phyloP scores from a whole-genome alignment of 805 yeast genomes.

The Clavispora santaluciae region DNA sequence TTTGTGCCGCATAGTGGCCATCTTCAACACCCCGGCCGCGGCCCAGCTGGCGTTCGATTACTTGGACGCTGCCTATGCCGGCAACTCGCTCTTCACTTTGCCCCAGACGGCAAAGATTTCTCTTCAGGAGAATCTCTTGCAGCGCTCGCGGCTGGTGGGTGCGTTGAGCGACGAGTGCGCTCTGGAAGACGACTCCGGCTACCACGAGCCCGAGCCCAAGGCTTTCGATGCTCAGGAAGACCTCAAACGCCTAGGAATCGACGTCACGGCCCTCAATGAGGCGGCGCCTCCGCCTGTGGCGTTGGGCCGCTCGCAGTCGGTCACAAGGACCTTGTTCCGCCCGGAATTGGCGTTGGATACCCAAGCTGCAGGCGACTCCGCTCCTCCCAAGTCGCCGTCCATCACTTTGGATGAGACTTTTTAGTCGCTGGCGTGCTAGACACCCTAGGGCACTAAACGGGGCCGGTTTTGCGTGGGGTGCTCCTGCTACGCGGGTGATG shows the following conservation, averaged over 20 bases:
- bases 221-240: slow-evolving; percentile 25
- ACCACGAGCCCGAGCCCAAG: slow-evolving; percentile 34
- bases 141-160: slow-evolving; percentile 30
- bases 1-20: slow-evolving; percentile 32
- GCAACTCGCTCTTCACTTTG: slow-evolving; percentile 2
- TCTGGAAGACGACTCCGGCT: slow-evolving; percentile 16
- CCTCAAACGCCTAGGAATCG: slow-evolving; percentile 29
- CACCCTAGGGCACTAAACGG: too few relatives aligned
- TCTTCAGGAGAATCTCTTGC: slow-evolving; percentile 35
- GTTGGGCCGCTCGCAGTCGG: slow-evolving; percentile 20
- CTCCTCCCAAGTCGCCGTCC: slow-evolving; percentile 25
- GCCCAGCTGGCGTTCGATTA: slow-evolving; percentile 23
- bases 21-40: slow-evolving; percentile 26
- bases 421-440: not conserved
- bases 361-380: not conserved
- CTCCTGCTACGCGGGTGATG: too few relatives aligned
- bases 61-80: slow-evolving; percentile 12
- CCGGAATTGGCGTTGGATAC: slow-evolving; percentile 27
- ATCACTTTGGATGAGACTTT: slow-evolving; percentile 34
- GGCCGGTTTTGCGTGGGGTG: too few relatives aligned
- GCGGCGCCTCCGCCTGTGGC: slow-evolving; percentile 8
- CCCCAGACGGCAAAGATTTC: slow-evolving; percentile 23
- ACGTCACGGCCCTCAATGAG: slow-evolving; percentile 20
- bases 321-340: slow-evolving; percentile 34
- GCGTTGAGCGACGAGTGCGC: slow-evolving; percentile 13